Base-by-base conservation (phyloP, 352 stramenopile species). In the Phytophthora pseudosyringae region DNA sequence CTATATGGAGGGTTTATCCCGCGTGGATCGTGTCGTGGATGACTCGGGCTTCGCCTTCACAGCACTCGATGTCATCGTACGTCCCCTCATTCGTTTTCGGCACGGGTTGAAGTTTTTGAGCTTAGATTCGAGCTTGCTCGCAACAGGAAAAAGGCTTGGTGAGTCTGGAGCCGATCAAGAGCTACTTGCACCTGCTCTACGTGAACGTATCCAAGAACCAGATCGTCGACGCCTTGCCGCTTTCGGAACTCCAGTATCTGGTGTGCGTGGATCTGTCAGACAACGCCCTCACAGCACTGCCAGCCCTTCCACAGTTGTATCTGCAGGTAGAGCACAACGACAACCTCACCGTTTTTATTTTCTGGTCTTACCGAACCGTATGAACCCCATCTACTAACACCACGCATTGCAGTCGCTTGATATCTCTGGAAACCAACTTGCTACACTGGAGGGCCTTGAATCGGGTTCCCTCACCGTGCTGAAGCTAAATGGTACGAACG, bases 21-120 rank as follows among this genome's bases (percentile, higher is more conserved):
- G 83, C n/a, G 77, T 94, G 44, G 83, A 94, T 54, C 80, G 83
- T 25, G 83, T 84, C 32, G 40, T 89, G 16, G 86, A 93, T 50
- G 76, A 93, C 73, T 89, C 84, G 16, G 86, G 83, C 44, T 94
- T 75, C 64, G 83, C 86, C 13, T 93, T 92, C 64, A 92, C 81
- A 13, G 78, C 86, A 15, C 61, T 94, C 28, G 82, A 94, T 39
- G 64, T 88, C 13, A 70, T 86, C 26, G 84, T 88, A 64, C 18
- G 67, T 49, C 50, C 35, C 21, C 21, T 21, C 21, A 21, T 21
- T 21, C 21, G 21, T 21, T 21, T 21, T 21, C 21, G 9, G n/a
- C 51, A 40, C 1, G 8, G 29, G 8, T 58, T 18, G n/a, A 38
- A 32, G 7, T 10, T 18, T 32, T 44, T 16, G 16, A 31, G n/a